Evolutionary conservation across 2,329 filamentous ascomycete species (phyloP).

Genomic region (Sphaerulina musiva): DNA sequence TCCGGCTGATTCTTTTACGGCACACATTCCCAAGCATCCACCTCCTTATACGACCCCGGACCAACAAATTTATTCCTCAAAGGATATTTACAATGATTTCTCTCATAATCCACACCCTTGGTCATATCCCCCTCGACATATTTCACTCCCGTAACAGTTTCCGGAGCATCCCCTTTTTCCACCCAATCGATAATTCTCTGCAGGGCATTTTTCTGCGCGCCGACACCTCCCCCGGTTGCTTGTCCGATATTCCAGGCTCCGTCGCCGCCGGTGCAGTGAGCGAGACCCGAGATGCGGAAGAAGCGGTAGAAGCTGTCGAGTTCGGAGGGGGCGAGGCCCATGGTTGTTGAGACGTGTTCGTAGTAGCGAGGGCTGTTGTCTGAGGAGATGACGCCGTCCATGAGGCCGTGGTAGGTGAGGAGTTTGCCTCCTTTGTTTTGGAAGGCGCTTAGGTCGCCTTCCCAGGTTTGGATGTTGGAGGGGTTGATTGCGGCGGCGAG

Average conservation of each 20-base stretch:
- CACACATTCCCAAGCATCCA: slow-evolving; percentile 27
- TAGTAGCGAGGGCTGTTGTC: slow-evolving; percentile 44
- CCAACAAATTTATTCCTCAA: slow-evolving; percentile 26
- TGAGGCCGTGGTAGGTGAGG: slow-evolving; percentile 41
- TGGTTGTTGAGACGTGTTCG: slow-evolving; percentile 37
- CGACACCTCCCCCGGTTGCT: slow-evolving; percentile 18
- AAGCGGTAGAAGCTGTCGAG: slow-evolving; percentile 50
- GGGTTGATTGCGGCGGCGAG: slow-evolving; percentile 33
- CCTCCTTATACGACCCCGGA: slow-evolving; percentile 23
- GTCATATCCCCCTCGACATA: slow-evolving; percentile 36
- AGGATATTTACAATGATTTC: slow-evolving; percentile 41
- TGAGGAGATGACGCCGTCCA: slow-evolving; percentile 37
- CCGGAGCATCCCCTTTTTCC: slow-evolving; percentile 29
- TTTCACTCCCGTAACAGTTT: slow-evolving; percentile 36
- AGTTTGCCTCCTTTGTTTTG: slow-evolving; percentile 41
- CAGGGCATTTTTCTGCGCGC: slow-evolving; percentile 41
- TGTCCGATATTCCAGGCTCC: slow-evolving; percentile 39
- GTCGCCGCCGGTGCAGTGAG: slow-evolving; percentile 45
- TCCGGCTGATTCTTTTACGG: too few species aligned
- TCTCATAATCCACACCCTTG: slow-evolving; percentile 39
- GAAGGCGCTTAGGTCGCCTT: slow-evolving; percentile 38
- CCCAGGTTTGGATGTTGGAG: slow-evolving; percentile 37
- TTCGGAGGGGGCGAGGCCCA: slow-evolving; percentile 42
- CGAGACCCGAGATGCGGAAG: slow-evolving; percentile 48
- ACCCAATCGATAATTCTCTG: slow-evolving; percentile 39